Evolutionary conservation across 495 filamentous ascomycete species (phyloP).

Genomic region (Penicillium steckii): DNA sequence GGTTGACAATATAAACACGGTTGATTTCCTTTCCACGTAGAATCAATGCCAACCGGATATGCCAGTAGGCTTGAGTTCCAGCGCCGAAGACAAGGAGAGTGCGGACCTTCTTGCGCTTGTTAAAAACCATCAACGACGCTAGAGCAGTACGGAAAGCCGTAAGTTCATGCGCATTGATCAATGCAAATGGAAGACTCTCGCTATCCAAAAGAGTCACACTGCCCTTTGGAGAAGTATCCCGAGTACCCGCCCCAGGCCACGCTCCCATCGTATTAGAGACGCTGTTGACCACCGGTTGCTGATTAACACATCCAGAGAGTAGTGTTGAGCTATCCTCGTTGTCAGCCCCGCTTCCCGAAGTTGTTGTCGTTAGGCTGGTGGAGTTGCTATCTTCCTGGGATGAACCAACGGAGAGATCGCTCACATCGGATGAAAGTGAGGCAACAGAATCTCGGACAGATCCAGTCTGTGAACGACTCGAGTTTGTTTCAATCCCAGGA

Average conservation of each 20-base stretch:
- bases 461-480: slow-evolving; percentile 11
- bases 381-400: slow-evolving; percentile 32
- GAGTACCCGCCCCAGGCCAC: slow-evolving; percentile 40
- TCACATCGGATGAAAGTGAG: slow-evolving; percentile 41
- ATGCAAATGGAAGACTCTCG: slow-evolving; percentile 66
- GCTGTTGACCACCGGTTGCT: slow-evolving; percentile 27
- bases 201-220: slow-evolving; percentile 72
- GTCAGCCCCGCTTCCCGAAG: slow-evolving; percentile 29
- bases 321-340: slow-evolving; percentile 27
- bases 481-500: slow-evolving; percentile 15
- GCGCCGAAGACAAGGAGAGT: slow-evolving; percentile 85
- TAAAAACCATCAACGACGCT: slow-evolving; percentile 70
- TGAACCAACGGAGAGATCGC: slow-evolving; percentile 36
- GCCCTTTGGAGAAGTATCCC: slow-evolving; percentile 68
- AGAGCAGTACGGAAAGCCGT: slow-evolving; percentile 95
- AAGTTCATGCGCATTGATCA: slow-evolving; percentile 81
- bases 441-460: slow-evolving; percentile 30
- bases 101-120: slow-evolving; percentile 64
- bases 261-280: slow-evolving; percentile 35
- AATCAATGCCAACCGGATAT: slow-evolving; percentile 77
- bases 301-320: slow-evolving; percentile 35
- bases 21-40: slow-evolving; percentile 70
- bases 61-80: slow-evolving; percentile 91
- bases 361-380: slow-evolving; percentile 18
- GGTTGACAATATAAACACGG: slow-evolving; percentile 77